Base-by-base conservation (phyloP, 306 rosid genomes). In the Malus asiatica region DNA sequence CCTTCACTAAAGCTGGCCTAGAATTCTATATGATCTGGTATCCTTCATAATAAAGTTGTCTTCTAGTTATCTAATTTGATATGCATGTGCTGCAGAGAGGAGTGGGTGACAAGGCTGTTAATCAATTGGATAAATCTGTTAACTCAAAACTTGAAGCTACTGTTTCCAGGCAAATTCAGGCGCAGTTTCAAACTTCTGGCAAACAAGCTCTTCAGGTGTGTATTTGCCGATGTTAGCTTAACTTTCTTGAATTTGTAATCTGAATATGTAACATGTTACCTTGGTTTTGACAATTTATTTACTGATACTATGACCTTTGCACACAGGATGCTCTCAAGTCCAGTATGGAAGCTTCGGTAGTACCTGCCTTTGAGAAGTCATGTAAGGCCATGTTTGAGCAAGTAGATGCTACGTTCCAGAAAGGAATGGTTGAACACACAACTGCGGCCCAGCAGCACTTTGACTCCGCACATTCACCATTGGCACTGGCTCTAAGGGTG, bases 331-430 rank as follows among this genome's bases (percentile, higher is more conserved):
- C 93, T 53, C 82, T 96, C 27, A 96, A 87, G 83, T 88, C 93
- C 60, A 89, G 88, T 79, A 87, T 96, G 79, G 99, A 96, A 81
- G 80, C 89, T 45, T 86, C 91, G 22, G 81, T 86, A 20, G 84
- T 96, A 75, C 99, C 99, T 65, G 98, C 94, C 66, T 93, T 96
- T 81, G 99, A 96, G 86, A 87, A 82, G 87, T 86, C 98, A 60
- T 96, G 98, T 87, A 96, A 86, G 87, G 84, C 91, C 66, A 88
- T 96, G 99, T 96, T 96, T 86, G 98, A 96, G 80, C 99, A 93
- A 91, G 88, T 96, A 42, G 98, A 96, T 85, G 72, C 88, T 57
- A 91, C 99, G 22, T 96, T 96, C 74, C 99, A 96, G 80, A 93
- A 91, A 81, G 99, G 99, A 88, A 86, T 93, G 92, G 79, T 77